Base-by-base conservation (phyloP, 306 rosid species). In the Vigna hirtella region DNA sequence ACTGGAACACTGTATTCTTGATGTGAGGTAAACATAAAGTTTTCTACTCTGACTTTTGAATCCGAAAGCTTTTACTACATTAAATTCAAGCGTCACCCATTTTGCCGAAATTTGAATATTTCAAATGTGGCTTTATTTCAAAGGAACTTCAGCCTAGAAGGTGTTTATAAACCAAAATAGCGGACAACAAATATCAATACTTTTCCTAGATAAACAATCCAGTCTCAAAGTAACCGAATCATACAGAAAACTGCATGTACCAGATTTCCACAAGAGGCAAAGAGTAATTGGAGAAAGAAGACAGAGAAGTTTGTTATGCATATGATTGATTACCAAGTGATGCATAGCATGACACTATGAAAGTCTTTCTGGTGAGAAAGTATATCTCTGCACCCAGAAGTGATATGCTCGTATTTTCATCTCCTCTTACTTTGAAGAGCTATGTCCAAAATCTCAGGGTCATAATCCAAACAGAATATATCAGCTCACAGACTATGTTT, bases 121-220 rank as follows among this genome's bases (percentile, higher is more conserved):
- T 4, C 34, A 30, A 30, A 30, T 15, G 68, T n/a, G 34, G 53
- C 55, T 45, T 55, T 73, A n/a, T 38, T 69, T 62, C 77, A 69
- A 76, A 38, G 70, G 22, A 70, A 28, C 30, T 66, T 76, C 63
- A 49, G n/a, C 43, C n/a, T 14, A 16, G 55, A 28, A 51, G 53
- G 65, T 20, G 13, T 30, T 30, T 30, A 30, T 9, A 14, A 48
- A 48, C 45, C 28, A 10, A 47, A 47, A 18, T 78, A 30, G 70
- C 5, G n/a, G 58, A 16, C 17, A 49, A 66, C 56, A 66, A 78
- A 17, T 3, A 71, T 47, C 65, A 49, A 66, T 52, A 24, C 77
- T 68, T 78, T 78, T 40, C 69, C 61, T 17, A 22, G 69, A 68
- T 43, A 65, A 50, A 65, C 38, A 78, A 69, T 47, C 61, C 61